A percentile compares a stretch with the other conserved stretches of the same genome.
phyloP scores from a whole-genome alignment of 2,329 filamentous ascomycete species.

The Trichoderma simmonsii region DNA sequence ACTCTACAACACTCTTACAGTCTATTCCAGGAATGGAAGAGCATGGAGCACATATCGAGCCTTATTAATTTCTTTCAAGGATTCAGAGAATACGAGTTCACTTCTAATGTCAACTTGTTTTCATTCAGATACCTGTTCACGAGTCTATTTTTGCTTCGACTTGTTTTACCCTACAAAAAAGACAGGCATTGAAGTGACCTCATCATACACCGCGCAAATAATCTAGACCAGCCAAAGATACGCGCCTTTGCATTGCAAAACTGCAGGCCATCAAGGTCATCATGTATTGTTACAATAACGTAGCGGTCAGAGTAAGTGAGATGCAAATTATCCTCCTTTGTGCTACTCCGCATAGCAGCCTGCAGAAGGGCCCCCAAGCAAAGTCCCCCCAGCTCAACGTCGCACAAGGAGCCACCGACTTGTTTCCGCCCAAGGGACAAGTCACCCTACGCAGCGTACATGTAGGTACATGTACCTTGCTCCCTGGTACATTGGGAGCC shows the following conservation, averaged over 20 bases:
- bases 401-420: not conserved
- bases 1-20: not conserved
- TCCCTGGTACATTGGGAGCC: not conserved
- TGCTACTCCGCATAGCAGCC: conserved; percentile 14
- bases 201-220: not conserved
- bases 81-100: not conserved
- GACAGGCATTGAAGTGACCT: not conserved
- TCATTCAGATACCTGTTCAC: not conserved
- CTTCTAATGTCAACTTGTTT: not conserved
- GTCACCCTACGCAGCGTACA: not conserved
- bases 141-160: not conserved
- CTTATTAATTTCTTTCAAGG: not conserved
- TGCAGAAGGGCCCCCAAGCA: not conserved
- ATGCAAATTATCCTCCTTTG: not conserved
- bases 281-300: conserved; percentile 2
- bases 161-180: not conserved
- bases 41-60: not conserved
- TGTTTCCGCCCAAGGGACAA: not conserved
- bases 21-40: not conserved
- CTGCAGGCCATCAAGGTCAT: conserved; percentile 2
- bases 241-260: not conserved
- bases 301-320: conserved; percentile 1
- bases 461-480: not conserved
- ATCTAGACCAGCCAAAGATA: not conserved
- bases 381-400: not conserved